These are phyloP conservation scores for Neurospora sp. DNA, from an alignment of 495 filamentous ascomycete genomes.

Conservation along the genomic window DNA sequence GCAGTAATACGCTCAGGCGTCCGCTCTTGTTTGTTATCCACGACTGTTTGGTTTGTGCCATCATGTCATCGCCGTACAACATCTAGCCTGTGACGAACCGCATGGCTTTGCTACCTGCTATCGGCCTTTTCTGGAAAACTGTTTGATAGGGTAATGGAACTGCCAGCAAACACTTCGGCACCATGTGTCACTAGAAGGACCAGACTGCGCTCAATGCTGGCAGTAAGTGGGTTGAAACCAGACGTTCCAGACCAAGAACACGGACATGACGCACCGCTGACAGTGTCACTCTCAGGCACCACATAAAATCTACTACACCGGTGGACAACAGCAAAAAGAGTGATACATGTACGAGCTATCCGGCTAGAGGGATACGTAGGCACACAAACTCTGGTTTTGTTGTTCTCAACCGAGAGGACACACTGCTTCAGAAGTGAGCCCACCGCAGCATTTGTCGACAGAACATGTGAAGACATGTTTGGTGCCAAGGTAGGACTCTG, in stretches of 20 bases:
- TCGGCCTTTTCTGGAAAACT: not conserved
- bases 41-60: not conserved
- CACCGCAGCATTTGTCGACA: not conserved
- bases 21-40: not conserved
- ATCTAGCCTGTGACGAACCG: not conserved
- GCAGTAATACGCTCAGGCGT: not conserved
- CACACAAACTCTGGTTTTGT: not conserved
- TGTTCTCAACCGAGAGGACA: not conserved
- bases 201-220: not conserved
- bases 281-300: not conserved
- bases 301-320: not conserved
- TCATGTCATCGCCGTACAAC: not conserved
- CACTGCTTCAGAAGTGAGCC: not conserved
- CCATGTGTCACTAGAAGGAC: not conserved
- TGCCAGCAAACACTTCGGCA: not conserved
- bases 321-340: not conserved
- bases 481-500: not conserved
- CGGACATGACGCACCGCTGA: not conserved
- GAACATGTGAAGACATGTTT: not conserved
- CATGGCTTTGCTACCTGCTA: not conserved
- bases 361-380: not conserved
- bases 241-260: not conserved
- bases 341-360: not conserved
- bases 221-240: not conserved
- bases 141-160: not conserved